phyloP scores from a whole-genome alignment of 345 rosid species.

The Dimocarpus longan region DNA sequence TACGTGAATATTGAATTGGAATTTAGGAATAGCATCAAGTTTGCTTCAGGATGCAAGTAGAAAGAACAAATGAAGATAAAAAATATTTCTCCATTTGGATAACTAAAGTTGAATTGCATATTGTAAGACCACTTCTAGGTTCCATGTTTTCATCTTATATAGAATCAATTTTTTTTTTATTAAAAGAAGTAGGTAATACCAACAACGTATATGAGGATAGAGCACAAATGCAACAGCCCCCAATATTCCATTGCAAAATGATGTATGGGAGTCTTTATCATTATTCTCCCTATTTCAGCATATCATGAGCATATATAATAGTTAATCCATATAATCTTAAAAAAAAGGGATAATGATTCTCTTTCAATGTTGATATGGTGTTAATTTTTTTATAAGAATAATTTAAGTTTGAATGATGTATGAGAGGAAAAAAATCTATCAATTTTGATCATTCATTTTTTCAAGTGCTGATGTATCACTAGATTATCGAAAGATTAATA shows the following conservation, averaged over 20 bases:
- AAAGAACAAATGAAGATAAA: constrained; percentile 10
- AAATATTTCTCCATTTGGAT: not conserved
- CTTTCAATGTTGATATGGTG: no score
- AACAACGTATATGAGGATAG: not conserved
- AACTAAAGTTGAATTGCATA: not conserved
- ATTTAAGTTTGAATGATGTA: no score
- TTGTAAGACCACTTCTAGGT: not conserved
- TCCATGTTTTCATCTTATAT: not conserved
- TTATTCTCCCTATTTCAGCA: constrained; percentile 18
- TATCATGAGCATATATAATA: not conserved
- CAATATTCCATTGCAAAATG: constrained; percentile 1
- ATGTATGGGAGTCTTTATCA: not conserved
- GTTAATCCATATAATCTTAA: not conserved
- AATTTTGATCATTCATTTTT: no score
- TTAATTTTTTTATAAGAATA: no score
- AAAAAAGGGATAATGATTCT: no score
- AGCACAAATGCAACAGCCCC: not conserved
- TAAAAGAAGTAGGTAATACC: not conserved
- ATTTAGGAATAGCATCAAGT: constrained; percentile 25
- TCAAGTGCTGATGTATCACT: no score
- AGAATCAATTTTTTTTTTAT: not conserved
- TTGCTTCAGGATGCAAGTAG: constrained; percentile 18
- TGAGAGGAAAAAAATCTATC: no score
- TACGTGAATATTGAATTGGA: constrained; percentile 13
- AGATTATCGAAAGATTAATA: no score